Conservation (phyloP, 805 yeast genomes). For the Candida xyloterini region DNA sequence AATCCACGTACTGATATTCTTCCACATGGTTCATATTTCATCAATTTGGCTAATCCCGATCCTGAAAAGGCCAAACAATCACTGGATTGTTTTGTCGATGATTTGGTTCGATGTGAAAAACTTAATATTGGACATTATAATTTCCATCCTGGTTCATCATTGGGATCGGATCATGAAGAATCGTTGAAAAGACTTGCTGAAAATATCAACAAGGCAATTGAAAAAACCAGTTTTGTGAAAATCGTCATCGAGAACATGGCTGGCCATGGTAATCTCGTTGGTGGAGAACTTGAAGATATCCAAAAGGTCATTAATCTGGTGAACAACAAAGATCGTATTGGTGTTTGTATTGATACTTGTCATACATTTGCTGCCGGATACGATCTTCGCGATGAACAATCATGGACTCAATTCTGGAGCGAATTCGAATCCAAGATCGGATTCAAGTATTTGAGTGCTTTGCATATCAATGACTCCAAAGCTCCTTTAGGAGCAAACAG, state of each 20-base stretch:
- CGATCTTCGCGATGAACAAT: constrained; percentile 63
- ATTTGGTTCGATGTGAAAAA: constrained; percentile 80
- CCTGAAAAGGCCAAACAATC: constrained; percentile 73
- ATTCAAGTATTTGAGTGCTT: constrained; percentile 65
- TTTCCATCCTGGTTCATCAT: constrained; percentile 89
- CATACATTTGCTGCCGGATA: constrained; percentile 97
- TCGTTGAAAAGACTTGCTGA: constrained; percentile 71
- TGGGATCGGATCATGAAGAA: constrained; percentile 60
- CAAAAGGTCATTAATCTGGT: constrained; percentile 69
- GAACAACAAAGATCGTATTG: constrained; percentile 82
- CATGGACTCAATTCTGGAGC: constrained; percentile 67
- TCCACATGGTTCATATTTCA: constrained; percentile 94
- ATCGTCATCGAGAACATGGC: constrained; percentile 97
- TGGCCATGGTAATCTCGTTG: constrained; percentile 90
- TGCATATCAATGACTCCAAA: constrained; percentile 93
- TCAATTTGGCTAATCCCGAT: constrained; percentile 91
- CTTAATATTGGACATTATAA: constrained; percentile 83
- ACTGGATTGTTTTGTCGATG: constrained; percentile 77
- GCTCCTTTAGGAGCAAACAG: constrained; percentile 88
- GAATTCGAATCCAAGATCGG: constrained; percentile 77
- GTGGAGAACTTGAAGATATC: constrained; percentile 75
- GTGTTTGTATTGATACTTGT: constrained; percentile 95
- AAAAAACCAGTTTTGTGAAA: constrained; percentile 72
- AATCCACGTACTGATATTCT: constrained; percentile 75
- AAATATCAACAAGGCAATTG: constrained; percentile 75